Evolutionary conservation across 257 asterid species (phyloP), one percentile per base, ranked within the genome.

Genomic region (Leptodermis oblonga): DNA sequence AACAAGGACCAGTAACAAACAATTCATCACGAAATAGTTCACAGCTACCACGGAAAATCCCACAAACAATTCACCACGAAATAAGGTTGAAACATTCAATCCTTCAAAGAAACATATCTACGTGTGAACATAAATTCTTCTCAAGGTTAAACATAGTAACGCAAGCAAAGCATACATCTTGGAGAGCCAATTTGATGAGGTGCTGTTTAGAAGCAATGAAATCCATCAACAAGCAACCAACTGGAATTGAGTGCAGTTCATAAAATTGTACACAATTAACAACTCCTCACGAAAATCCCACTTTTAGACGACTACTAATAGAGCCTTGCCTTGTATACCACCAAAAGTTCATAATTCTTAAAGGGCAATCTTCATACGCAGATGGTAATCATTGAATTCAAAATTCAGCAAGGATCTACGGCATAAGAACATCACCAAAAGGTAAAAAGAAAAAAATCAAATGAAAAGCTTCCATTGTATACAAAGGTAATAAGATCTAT

Each of bases 361-460:
- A 39, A 77, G 41, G 76, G 51, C 65, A 51, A 74, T 10, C 48
- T 22, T 15, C 28, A 63, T 51, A 36, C 39, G 15, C 43, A 25
- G 67, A 9, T 43, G 46, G 17, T 18, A 30, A 53, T 74, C 52
- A 53, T 68, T 41, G 66, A 83, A 69, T 34, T 79, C 51, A 33
- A 65, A 56, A 54, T 62, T 60, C 67, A 51, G 53, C 68, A 69
- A 71, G 58, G 68, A 77, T 74, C 75, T 34, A 70, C 7, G 7
- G 26, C 62, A 46, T 13, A 58, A 58, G n/a, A 41, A 22, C 7
- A 53, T 0, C 60, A 53, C 11, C 9, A 53, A 53, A 23, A 23
- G 54, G 10, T 9, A n/a, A 34, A 34, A 34, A 2, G 6, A 34
- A 2, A 34, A 53, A 15, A 53, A 53, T 53, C 58, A 25, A 48